Base-by-base conservation (phyloP, 208 protist species). In the Trypanosoma boissoni region DNA sequence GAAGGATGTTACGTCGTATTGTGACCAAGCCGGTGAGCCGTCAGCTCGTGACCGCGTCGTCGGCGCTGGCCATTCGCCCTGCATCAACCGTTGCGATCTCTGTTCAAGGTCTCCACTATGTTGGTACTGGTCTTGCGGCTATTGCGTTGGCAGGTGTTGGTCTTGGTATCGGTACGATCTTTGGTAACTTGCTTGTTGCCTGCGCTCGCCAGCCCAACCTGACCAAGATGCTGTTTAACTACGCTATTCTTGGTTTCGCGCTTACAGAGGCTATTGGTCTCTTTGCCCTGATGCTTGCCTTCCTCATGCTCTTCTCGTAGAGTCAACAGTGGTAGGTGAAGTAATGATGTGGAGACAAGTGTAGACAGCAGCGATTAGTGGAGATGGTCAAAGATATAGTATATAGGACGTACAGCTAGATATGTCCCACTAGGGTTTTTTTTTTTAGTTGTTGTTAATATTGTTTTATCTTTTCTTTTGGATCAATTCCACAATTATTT, bases 261-360 rank as follows among this genome's bases (percentile, higher is more conserved):
- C 75, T 94, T 68, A 92, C 84, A 41, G 87, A 94, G 77, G 87
- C 87, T 66, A 91, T 94, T 63, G 87, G 84, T 56, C 74, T 94
- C 71, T 94, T 94, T 63, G 81, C 84, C 2, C 83, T 91, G 72
- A 90, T 94, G 84, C 76, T 91, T 48, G 83, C 88, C 64, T 94
- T 94, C 74, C 81, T 94, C 74, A 94, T 94, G 87, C 80, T 94
- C 78, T 94, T 94, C 83, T 91, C 87, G 39, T 94, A 94, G 71
- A 74, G 67, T 37, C 27, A n/a, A 29, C 6, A 39, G 34, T 39
- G 8, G 1, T 54, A n/a, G n/a, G n/a, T n/a, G n/a, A n/a, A n/a
- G n/a, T n/a, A n/a, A n/a, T n/a, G n/a, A n/a, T n/a, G n/a, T n/a
- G n/a, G n/a, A n/a, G n/a, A n/a, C n/a, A n/a, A n/a, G n/a, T n/a